Evolutionary conservation across 2,329 filamentous ascomycete species (phyloP).

Genomic region (Ophiostoma fasciatum): DNA sequence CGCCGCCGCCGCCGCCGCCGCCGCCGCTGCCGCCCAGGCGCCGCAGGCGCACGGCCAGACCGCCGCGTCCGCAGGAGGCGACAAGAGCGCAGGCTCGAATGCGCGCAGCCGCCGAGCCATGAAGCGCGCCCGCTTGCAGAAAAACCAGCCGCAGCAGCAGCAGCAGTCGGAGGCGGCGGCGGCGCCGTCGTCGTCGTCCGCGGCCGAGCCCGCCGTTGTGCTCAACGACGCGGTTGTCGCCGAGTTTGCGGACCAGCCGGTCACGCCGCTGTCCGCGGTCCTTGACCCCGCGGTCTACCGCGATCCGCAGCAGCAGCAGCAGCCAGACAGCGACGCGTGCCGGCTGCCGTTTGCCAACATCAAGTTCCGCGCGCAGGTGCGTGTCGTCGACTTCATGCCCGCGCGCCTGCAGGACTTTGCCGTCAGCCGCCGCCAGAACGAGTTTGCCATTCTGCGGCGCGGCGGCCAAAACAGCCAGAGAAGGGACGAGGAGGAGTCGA

Average conservation of each 20-base stretch:
- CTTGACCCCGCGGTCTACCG: constrained; percentile 24
- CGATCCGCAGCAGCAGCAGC: too few relatives aligned
- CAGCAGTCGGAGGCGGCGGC: background rate
- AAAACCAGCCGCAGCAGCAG: constrained; percentile 10
- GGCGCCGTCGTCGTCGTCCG: too few relatives aligned
- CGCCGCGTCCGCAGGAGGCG: too few relatives aligned
- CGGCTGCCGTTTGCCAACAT: constrained; percentile 57
- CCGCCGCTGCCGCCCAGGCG: too few relatives aligned
- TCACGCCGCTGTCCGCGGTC: constrained; percentile 24
- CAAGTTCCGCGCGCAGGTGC: constrained; percentile 53
- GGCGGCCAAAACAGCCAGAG: too few relatives aligned
- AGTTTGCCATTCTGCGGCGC: constrained; percentile 31
- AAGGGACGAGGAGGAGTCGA: constrained; percentile 12
- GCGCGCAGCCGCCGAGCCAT: constrained; percentile 1
- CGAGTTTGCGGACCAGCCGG: constrained; percentile 24
- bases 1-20: too few relatives aligned
- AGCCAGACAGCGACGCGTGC: constrained; percentile 21
- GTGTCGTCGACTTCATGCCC: constrained; percentile 74
- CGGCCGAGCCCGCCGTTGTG: too few relatives aligned
- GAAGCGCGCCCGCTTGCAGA: background rate
- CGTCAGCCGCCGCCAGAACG: constrained; percentile 25
- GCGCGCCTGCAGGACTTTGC: constrained; percentile 57
- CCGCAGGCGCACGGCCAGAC: too few relatives aligned
- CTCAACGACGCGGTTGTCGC: constrained; percentile 22
- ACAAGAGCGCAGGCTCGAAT: background rate